These are phyloP conservation scores for Oenanthe javanica DNA, from an alignment of 140 eudicot species.

Conservation along the genomic window DNA sequence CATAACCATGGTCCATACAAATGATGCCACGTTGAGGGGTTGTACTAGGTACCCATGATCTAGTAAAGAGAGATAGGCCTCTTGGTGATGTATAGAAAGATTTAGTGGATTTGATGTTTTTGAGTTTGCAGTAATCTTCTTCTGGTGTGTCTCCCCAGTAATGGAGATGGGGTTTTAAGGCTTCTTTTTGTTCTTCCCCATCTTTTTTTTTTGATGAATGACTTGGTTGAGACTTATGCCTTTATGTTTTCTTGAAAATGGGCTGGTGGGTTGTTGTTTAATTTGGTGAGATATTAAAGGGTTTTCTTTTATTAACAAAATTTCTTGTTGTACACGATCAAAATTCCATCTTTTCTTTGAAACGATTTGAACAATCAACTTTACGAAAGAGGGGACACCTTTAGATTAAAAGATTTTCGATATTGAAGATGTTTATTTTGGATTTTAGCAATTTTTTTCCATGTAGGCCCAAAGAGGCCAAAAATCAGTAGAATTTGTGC, in stretches of 20 bases:
- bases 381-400: neutral
- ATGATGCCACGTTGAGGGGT: slow-evolving; percentile 62
- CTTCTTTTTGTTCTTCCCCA: slow-evolving; percentile 32
- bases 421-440: neutral
- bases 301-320: too few relatives aligned
- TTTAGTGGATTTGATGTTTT: slow-evolving; percentile 44
- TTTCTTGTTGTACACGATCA: too few relatives aligned
- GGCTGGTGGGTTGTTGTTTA: neutral
- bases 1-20: slow-evolving; percentile 92
- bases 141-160: slow-evolving; percentile 86
- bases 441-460: neutral
- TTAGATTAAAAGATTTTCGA: neutral
- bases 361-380: neutral
- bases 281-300: neutral
- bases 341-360: neutral
- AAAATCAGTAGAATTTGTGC: neutral
- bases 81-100: slow-evolving; percentile 58
- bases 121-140: slow-evolving; percentile 59
- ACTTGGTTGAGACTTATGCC: neutral
- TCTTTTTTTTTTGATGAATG: slow-evolving; percentile 2
- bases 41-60: slow-evolving; percentile 57
- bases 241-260: neutral
- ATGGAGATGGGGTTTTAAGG: slow-evolving; percentile 19
- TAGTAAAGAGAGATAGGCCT: slow-evolving; percentile 68
- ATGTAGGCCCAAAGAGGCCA: neutral